Evolutionary conservation across 2,329 filamentous ascomycete species (phyloP).

Genomic region (Calcarisporium arbuscula): DNA sequence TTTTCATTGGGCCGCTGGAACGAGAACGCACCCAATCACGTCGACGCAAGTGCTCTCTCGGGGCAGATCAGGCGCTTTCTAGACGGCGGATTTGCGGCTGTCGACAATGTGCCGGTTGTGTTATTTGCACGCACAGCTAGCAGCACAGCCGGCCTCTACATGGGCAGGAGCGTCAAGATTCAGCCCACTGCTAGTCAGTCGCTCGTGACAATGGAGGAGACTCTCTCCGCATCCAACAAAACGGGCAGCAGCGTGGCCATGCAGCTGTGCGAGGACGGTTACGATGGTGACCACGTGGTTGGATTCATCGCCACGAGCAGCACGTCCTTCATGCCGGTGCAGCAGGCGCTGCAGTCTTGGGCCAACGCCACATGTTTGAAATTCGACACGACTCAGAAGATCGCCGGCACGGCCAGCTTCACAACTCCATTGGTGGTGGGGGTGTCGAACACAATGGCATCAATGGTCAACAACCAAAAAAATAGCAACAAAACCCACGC

Average conservation of each 20-base stretch:
- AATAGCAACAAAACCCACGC: too few species aligned
- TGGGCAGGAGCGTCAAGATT: conserved; percentile 24
- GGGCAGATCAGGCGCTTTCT: too few species aligned
- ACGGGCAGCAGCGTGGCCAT: conserved; percentile 24
- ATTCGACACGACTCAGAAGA: too few species aligned
- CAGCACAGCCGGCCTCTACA: conserved; percentile 26
- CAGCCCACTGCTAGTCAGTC: conserved; percentile 20
- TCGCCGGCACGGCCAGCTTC: too few species aligned
- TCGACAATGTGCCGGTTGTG: conserved; percentile 16
- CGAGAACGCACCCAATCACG: too few species aligned
- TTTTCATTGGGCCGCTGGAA: too few species aligned
- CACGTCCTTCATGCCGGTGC: conserved; percentile 22
- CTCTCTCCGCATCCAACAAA: conserved; percentile 5
- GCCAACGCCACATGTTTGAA: conserved; percentile 19
- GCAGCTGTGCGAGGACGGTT: conserved; percentile 26
- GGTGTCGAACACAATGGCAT: too few species aligned
- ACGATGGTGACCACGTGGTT: conserved; percentile 24
- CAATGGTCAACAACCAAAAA: too few species aligned
- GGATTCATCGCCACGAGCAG: conserved; percentile 25
- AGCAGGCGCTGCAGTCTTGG: conserved; percentile 23
- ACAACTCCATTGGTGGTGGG: too few species aligned
- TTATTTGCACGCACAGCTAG: conserved; percentile 23
- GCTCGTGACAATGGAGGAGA: conserved; percentile 19
- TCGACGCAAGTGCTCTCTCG: too few species aligned
- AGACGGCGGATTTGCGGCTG: too few species aligned